Evolutionary conservation across 2,329 filamentous ascomycete species (phyloP).

Genomic region (Waltergamsia citrina): DNA sequence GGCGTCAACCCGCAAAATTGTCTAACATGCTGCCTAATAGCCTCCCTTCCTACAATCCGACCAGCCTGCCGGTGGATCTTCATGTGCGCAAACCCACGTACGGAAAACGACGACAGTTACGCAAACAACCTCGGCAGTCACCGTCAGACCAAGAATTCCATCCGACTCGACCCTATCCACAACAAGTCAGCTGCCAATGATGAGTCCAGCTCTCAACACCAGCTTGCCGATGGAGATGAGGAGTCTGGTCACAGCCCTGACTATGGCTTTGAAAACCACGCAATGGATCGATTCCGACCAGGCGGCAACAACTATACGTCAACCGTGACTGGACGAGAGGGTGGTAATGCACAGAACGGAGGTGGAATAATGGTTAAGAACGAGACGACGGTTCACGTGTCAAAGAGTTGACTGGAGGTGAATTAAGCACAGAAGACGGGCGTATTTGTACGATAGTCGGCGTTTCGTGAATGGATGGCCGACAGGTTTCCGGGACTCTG

Average conservation of each 20-base stretch:
- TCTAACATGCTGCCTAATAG: conserved; percentile 2
- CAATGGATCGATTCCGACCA: conserved; percentile 5
- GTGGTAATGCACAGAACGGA: not conserved
- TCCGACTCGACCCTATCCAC: conserved; percentile 6
- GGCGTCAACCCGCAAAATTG: not conserved
- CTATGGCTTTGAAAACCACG: conserved; percentile 6
- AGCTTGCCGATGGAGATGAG: conserved; percentile 7
- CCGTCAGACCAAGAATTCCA: conserved; percentile 5
- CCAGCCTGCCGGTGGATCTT: conserved; percentile 6
- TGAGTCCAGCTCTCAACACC: conserved; percentile 7
- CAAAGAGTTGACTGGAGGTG: not conserved
- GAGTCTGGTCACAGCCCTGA: conserved; percentile 4
- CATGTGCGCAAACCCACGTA: conserved; percentile 5
- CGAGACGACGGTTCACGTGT: conserved; percentile 2
- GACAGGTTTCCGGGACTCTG: too few species aligned
- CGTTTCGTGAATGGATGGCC: too few species aligned
- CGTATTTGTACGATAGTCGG: too few species aligned
- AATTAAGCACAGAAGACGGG: not conserved
- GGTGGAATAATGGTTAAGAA: conserved; percentile 3
- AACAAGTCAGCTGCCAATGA: conserved; percentile 5
- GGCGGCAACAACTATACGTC: conserved; percentile 5
- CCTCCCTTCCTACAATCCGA: conserved; percentile 7
- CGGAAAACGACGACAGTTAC: conserved; percentile 4
- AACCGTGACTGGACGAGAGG: conserved; percentile 4
- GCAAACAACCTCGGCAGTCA: conserved; percentile 1